Percentiles rank a stretch among this genome's conserved stretches.
phyloP scores from a whole-genome alignment of 2,329 filamentous ascomycete genomes.

The Penicillium rolfsii region DNA sequence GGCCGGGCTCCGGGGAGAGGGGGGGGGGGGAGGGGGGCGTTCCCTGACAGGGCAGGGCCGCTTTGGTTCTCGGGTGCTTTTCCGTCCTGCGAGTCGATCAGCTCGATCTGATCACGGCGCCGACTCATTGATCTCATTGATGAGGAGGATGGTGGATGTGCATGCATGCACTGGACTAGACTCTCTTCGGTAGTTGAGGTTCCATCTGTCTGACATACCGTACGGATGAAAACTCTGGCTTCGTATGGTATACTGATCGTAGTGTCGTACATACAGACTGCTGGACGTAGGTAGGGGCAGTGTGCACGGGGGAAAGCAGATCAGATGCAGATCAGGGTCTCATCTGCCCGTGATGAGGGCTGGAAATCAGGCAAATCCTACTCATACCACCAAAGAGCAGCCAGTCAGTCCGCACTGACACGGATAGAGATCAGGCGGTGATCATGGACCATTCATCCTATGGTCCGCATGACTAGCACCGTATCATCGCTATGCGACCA shows the following conservation, averaged over 20 bases:
- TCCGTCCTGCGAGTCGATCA: conserved; percentile 8
- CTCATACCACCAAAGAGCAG: background rate
- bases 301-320: conserved; percentile 7
- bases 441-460: background rate
- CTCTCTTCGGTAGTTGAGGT: background rate
- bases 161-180: background rate
- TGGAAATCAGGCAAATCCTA: no score
- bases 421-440: background rate
- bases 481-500: background rate
- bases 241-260: background rate
- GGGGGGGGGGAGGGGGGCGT: background rate
- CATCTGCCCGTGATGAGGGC: conserved; percentile 1
- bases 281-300: no score
- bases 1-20: conserved; percentile 7
- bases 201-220: background rate
- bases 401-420: background rate
- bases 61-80: conserved; percentile 5
- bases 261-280: background rate
- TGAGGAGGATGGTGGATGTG: background rate
- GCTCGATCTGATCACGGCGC: conserved; percentile 13
- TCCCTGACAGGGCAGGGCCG: conserved; percentile 4
- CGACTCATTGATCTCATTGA: background rate
- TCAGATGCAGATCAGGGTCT: conserved; percentile 13
- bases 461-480: background rate
- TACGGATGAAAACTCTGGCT: background rate